Evolutionary conservation across 805 yeast species (phyloP).

Genomic region (Isabelozyma pseudorhagii): DNA sequence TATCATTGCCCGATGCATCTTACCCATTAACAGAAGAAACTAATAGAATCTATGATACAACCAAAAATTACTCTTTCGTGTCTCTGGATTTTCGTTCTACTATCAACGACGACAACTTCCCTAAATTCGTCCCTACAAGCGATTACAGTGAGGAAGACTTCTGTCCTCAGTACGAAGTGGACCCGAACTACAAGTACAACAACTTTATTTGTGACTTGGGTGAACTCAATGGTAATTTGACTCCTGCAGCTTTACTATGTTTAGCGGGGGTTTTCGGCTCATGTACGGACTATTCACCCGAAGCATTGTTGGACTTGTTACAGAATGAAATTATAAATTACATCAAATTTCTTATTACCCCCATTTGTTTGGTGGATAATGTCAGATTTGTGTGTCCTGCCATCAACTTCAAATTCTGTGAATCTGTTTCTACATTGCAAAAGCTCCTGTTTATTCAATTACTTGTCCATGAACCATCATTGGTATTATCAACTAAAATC

Average conservation of each 20-base stretch:
- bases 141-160: constrained; percentile 29
- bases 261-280: constrained; percentile 34
- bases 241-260: constrained; percentile 43
- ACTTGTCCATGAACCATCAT: constrained; percentile 31
- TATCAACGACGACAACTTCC: constrained; percentile 1
- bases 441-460: constrained; percentile 23
- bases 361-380: constrained; percentile 36
- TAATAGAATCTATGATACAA: not conserved
- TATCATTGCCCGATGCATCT: constrained; percentile 62
- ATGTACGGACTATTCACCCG: constrained; percentile 36
- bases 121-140: constrained; percentile 16
- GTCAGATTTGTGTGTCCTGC: constrained; percentile 48
- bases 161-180: constrained; percentile 24
- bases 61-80: constrained; percentile 8
- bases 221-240: constrained; percentile 41
- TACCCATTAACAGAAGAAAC: constrained; percentile 50
- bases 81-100: constrained; percentile 2
- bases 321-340: constrained; percentile 56
- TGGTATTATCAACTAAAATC: constrained; percentile 23
- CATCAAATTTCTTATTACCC: constrained; percentile 31
- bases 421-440: constrained; percentile 15
- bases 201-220: constrained; percentile 56
- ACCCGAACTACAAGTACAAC: constrained; percentile 48
- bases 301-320: constrained; percentile 57
- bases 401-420: constrained; percentile 37